Evolutionary conservation across 495 filamentous ascomycete genomes (phyloP).

Genomic region (Penicillium fimorum): DNA sequence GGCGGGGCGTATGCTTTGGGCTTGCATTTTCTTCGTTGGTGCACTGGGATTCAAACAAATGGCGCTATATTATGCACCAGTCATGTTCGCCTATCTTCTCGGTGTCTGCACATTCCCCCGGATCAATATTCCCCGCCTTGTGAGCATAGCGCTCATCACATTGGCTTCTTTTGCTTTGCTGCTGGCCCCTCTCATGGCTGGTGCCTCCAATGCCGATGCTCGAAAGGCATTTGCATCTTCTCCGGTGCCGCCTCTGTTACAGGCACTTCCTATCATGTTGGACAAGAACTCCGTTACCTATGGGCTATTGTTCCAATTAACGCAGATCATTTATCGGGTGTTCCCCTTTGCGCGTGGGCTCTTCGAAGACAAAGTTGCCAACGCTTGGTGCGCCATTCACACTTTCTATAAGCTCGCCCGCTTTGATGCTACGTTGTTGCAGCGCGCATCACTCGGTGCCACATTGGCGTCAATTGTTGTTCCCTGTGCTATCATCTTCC

Average conservation of each 20-base stretch:
- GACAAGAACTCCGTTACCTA: constrained; percentile 67
- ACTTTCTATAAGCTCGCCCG: constrained; percentile 79
- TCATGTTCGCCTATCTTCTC: constrained; percentile 86
- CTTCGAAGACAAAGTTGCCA: constrained; percentile 98
- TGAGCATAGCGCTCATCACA: constrained; percentile 73
- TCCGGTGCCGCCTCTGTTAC: constrained; percentile 55
- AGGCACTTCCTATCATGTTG: constrained; percentile 55
- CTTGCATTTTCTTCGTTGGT: constrained; percentile 89
- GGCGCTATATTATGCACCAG: constrained; percentile 94
- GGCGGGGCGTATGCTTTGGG: constrained; percentile 81
- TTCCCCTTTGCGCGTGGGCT: constrained; percentile 92
- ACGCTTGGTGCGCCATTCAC: constrained; percentile 93
- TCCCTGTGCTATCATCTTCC: constrained; percentile 74
- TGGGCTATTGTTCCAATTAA: constrained; percentile 67
- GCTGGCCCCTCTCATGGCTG: constrained; percentile 68
- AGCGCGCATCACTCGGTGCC: constrained; percentile 70
- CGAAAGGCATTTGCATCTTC: constrained; percentile 39
- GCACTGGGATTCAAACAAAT: constrained; percentile 97
- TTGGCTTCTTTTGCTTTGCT: constrained; percentile 70
- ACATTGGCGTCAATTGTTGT: constrained; percentile 75
- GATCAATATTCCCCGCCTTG: constrained; percentile 64
- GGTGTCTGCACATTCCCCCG: constrained; percentile 78
- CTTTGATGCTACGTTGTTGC: constrained; percentile 64
- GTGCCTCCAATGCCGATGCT: constrained; percentile 39
- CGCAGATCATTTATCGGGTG: constrained; percentile 81